phyloP scores from a whole-genome alignment of 345 rosid species.

The Leavenworthia alabamica region DNA sequence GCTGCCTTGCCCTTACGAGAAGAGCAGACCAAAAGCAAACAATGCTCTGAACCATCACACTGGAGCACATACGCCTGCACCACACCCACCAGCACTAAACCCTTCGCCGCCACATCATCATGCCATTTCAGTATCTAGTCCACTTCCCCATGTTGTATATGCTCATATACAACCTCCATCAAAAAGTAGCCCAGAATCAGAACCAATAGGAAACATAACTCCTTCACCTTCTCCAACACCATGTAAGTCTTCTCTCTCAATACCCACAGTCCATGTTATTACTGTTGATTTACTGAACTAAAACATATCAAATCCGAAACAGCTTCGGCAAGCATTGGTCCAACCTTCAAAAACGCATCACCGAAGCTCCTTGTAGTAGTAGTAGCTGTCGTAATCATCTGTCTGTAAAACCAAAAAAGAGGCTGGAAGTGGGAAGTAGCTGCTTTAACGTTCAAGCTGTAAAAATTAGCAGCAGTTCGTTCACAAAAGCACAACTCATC shows the following conservation, averaged over 20 bases:
- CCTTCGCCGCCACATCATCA: conserved; percentile 27
- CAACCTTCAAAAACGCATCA: conserved; percentile 20
- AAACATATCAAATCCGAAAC: conserved; percentile 11
- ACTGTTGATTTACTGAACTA: background rate
- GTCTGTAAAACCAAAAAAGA: conserved; percentile 21
- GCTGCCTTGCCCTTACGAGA: conserved; percentile 52
- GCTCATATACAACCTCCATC: conserved; percentile 55
- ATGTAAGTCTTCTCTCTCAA: conserved; percentile 44
- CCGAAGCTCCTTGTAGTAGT: conserved; percentile 21
- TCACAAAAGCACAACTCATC: conserved; percentile 25
- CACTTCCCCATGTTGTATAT: conserved; percentile 56
- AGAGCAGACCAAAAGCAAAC: conserved; percentile 37
- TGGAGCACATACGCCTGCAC: conserved; percentile 37
- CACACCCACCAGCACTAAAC: conserved; percentile 32
- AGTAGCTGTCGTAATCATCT: conserved; percentile 21
- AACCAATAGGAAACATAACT: conserved; percentile 21
- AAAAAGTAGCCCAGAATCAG: conserved; percentile 33
- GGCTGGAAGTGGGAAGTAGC: conserved; percentile 24
- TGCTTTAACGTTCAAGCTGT: conserved; percentile 21
- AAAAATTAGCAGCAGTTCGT: conserved; percentile 26
- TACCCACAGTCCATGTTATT: background rate
- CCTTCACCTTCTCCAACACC: conserved; percentile 47
- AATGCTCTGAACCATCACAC: conserved; percentile 27
- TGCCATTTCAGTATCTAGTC: conserved; percentile 48
- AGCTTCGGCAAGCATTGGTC: conserved; percentile 25